Base-by-base conservation (phyloP, 176 grass and related monocot genomes). In the Avena eriantha region DNA sequence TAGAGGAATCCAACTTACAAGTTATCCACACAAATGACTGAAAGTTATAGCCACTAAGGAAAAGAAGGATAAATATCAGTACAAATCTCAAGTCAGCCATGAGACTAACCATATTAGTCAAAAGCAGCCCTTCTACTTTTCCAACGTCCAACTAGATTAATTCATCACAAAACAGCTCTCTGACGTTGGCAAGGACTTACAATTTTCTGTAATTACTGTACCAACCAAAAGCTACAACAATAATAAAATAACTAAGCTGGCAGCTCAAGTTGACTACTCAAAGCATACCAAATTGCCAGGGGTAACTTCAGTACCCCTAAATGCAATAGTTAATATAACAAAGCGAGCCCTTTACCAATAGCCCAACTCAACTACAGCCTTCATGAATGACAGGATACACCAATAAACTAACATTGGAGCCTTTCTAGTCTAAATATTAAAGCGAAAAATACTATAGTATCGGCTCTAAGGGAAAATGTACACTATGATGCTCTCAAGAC, bases 1-100 rank as follows among this genome's bases (percentile, higher is more conserved):
- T n/a, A 23, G 21, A 90, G 13, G 36, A 79, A 69, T 34, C 61
- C 1, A 78, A 50, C 79, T 86, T 67, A 85, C 76, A 89, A 84
- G 29, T 29, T 29, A 29, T 1, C 56, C 70, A 63, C 23, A 71
- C 8, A 63, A 16, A 60, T 82, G 36, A 54, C 41, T 63, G 8
- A 14, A 80, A 83, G 85, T 19, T 58, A 17, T 46, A 76, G 3
- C n/a, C 9, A 48, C 3, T 80, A 80, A 57, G 33, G 23, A 64
- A 83, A 84, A 75, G 1, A 47, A 54, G 15, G 19, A 83, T 23
- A 90, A 50, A 24, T 26, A 73, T 45, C 69, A 86, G 15, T 21
- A 76, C 21, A 63, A 14, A 29, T 66, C 22, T n/a, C 13, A 82
- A 54, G 7, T 53, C 21, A 8, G 18, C 39, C 21, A 16, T 73